Base-by-base conservation (phyloP, 2,329 filamentous ascomycete genomes). In the Fonsecaea nubica region DNA sequence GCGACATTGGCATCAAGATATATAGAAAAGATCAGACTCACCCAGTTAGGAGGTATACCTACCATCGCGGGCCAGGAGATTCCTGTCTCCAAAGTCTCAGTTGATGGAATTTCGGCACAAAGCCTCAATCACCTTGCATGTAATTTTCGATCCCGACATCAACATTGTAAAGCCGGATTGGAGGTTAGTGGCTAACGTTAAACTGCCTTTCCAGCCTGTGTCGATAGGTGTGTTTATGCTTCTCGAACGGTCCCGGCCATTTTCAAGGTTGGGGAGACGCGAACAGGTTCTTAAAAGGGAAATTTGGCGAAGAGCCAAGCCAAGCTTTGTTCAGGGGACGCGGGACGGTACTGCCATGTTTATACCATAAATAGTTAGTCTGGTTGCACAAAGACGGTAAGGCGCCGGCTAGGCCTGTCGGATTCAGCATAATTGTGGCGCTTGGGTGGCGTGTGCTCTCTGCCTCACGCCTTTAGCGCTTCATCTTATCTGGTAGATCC, bases 401-500 rank as follows among this genome's bases (percentile, higher is more conserved):
- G 10, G 8, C 30, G 58, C 48, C 48, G 50, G 42, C 42, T 32
- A 53, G 50, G 18, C 35, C 18, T 2, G 12, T 36, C 45, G 6
- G 33, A 61, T 61, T 25, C 33, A 53, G 58, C 18, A 25, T 30
- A 50, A 32, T 54, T 40, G 58, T 61, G 58, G 58, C 58, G 45
- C 18, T 32, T 32, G 4, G 4, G 40, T 7, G 30, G 30, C 4
- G 30, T 32, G 4, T 30, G 55, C 25, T 33, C 36, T n/a, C 45
- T 53, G 42, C 32, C 50, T n/a, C 57, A 25, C 15, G 25, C 42
- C 33, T 59, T 59, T 3, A 48, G 57, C 57, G 25, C 40, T 42
- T 52, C 18, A n/a, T 35, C 33, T 38, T 45, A 9, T 53, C 45
- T 30, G 58, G 32, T 21, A 36, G 58, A 40, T 38, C 33, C 30